Base-by-base conservation (phyloP, 129 eudicot genomes). In the Mikania micrantha region DNA sequence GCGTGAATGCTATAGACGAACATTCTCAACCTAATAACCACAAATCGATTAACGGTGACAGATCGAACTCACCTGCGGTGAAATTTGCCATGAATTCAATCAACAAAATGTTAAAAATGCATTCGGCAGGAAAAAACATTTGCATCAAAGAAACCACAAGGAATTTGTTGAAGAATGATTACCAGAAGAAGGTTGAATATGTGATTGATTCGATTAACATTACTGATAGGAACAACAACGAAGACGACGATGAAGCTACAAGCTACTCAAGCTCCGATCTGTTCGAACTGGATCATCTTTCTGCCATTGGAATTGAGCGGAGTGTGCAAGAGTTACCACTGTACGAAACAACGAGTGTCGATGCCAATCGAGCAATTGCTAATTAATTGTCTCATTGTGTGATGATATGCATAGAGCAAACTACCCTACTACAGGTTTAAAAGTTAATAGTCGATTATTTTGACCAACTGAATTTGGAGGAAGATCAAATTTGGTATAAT, bases 221-320 rank as follows among this genome's bases (percentile, higher is more conserved):
- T n/a, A n/a, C n/a, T n/a, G n/a, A n/a, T n/a, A n/a, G n/a, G n/a
- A n/a, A 32, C 36, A n/a, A n/a, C n/a, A n/a, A n/a, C n/a, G 49
- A 54, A 60, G 85, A 77, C 0, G 77, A 75, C 0, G 91, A 85
- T 2, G 97, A 85, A 70, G 87, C 36, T 13, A 82, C 69, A 5
- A 91, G 97, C 42, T 88, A 66, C 19, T 80, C 89, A 0, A 92
- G 98, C 61, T 92, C 98, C 7, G 96, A 92, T 82, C 67, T 92
- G 58, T 92, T 92, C 38, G 98, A 92, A 69, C 75, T 92, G 42
- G 96, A 92, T 60, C 82, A 88, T 79, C 84, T 85, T 24, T 71
- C 85, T 19, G 76, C 79, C 6, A 64, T 79, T 65, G 98, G 96
- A 20, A 77, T 79, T 20, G 88, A 81, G 19, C 49, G 73, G 76